These are phyloP conservation scores for Suillus luteus DNA, from an alignment of 768 basidiomycete species.

Conservation along the genomic window DNA sequence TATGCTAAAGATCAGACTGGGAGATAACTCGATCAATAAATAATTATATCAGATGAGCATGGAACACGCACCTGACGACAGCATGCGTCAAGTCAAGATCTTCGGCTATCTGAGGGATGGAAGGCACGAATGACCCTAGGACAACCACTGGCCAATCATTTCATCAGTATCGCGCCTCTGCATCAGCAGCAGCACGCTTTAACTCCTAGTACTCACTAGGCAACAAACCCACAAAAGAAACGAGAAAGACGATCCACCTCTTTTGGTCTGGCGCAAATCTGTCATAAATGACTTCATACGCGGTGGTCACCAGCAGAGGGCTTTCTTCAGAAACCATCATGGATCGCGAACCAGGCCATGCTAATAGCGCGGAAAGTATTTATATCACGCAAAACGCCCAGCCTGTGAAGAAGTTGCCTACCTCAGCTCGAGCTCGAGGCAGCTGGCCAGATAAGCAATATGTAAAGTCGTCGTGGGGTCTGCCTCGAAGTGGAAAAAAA, in stretches of 20 bases:
- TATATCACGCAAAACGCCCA: background rate
- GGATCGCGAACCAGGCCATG: background rate
- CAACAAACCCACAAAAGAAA: constrained; percentile 62
- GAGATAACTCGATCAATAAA: background rate
- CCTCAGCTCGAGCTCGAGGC: too few relatives aligned
- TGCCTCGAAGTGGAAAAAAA: too few relatives aligned
- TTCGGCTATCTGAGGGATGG: constrained; percentile 64
- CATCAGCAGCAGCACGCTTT: background rate
- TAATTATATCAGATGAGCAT: too few relatives aligned
- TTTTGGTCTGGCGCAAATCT: constrained; percentile 58
- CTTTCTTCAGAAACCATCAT: constrained; percentile 32
- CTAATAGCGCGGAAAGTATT: background rate
- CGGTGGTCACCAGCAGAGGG: constrained; percentile 21
- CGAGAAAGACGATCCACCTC: constrained; percentile 51
- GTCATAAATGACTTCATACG: constrained; percentile 47
- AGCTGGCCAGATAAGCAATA: too few relatives aligned
- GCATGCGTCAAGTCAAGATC: constrained; percentile 58
- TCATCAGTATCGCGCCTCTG: background rate
- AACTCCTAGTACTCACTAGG: constrained; percentile 46
- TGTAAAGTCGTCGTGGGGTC: too few relatives aligned
- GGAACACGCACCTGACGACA: constrained; percentile 48
- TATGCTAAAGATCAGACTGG: constrained; percentile 52
- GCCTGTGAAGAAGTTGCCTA: too few relatives aligned
- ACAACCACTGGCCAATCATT: constrained; percentile 57
- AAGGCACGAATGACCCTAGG: constrained; percentile 64